phyloP scores from a whole-genome alignment of 768 basidiomycete genomes.

The Suillus cothurnatus region DNA sequence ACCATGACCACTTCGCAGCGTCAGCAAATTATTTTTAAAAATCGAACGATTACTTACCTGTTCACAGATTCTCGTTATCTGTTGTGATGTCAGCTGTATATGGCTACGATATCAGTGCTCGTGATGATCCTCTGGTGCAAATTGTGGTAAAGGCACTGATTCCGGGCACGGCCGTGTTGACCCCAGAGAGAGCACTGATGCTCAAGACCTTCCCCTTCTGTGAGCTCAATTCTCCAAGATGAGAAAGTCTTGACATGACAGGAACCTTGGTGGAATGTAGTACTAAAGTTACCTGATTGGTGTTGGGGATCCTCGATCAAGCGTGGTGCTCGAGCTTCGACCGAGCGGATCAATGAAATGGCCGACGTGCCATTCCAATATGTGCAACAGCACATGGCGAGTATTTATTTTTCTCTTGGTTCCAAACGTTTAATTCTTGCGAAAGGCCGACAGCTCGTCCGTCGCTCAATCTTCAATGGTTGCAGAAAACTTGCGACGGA shows the following conservation, averaged over 20 bases:
- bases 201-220: slow-evolving; percentile 6
- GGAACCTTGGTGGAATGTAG: background rate
- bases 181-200: slow-evolving; percentile 7
- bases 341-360: background rate
- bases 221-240: background rate
- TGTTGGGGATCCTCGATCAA: slow-evolving; percentile 14
- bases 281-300: slow-evolving; percentile 15
- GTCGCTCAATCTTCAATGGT: slow-evolving; percentile 12
- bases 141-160: background rate
- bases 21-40: background rate
- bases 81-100: slow-evolving; percentile 10
- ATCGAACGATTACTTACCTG: background rate
- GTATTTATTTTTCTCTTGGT: background rate
- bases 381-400: slow-evolving; percentile 5
- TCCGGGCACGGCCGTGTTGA: background rate
- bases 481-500: slow-evolving; percentile 16
- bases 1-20: slow-evolving; percentile 23
- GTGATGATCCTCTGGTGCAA: slow-evolving; percentile 6
- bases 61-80: slow-evolving; percentile 9
- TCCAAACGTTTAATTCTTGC: too few relatives aligned
- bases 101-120: slow-evolving; percentile 2
- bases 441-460: background rate
- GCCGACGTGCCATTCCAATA: slow-evolving; percentile 11
- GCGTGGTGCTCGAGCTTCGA: background rate
- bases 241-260: background rate